phyloP scores from a whole-genome alignment of 257 asterid species.

The Solanum verrucosum region DNA sequence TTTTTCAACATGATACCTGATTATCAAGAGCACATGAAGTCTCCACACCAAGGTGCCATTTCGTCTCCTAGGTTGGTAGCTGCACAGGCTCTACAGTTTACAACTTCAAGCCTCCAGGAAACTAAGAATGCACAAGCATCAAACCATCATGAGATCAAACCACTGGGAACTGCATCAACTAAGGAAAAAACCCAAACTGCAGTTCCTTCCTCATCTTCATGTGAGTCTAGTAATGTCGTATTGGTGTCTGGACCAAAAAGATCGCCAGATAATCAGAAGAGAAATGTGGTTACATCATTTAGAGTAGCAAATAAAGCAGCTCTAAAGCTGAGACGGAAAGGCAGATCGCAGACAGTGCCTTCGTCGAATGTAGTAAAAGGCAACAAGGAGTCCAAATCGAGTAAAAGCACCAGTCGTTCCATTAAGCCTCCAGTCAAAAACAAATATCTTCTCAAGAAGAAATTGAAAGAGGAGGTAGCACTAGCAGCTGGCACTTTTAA shows the following conservation, averaged over 20 bases:
- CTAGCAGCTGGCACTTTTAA: slow-evolving; percentile 12
- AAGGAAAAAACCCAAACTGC: slow-evolving; percentile 21
- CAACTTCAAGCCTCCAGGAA: not conserved
- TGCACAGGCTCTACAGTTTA: not conserved
- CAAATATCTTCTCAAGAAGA: slow-evolving; percentile 46
- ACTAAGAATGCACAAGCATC: slow-evolving; percentile 2
- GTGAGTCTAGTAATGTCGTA: slow-evolving; percentile 6
- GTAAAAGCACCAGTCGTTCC: slow-evolving; percentile 30
- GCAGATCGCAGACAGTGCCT: slow-evolving; percentile 32
- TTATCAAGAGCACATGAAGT: not conserved
- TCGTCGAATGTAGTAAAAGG: slow-evolving; percentile 33
- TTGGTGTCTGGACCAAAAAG: slow-evolving; percentile 21
- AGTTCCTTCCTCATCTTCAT: slow-evolving; percentile 14
- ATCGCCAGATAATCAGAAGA: slow-evolving; percentile 17
- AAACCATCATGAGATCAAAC: slow-evolving; percentile 13
- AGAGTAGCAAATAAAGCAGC: slow-evolving; percentile 37
- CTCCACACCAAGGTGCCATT: slow-evolving; percentile 6
- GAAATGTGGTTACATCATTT: slow-evolving; percentile 24
- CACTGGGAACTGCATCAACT: not conserved
- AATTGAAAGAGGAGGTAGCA: slow-evolving; percentile 37
- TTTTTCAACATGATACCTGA: not conserved
- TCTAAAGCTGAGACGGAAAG: slow-evolving; percentile 51
- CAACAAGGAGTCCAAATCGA: slow-evolving; percentile 37
- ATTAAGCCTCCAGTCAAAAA: slow-evolving; percentile 50
- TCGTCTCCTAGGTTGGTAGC: slow-evolving; percentile 12